These are phyloP conservation scores for Cercospora citrullina DNA, from an alignment of 2,329 filamentous ascomycete genomes.

Conservation along the genomic window DNA sequence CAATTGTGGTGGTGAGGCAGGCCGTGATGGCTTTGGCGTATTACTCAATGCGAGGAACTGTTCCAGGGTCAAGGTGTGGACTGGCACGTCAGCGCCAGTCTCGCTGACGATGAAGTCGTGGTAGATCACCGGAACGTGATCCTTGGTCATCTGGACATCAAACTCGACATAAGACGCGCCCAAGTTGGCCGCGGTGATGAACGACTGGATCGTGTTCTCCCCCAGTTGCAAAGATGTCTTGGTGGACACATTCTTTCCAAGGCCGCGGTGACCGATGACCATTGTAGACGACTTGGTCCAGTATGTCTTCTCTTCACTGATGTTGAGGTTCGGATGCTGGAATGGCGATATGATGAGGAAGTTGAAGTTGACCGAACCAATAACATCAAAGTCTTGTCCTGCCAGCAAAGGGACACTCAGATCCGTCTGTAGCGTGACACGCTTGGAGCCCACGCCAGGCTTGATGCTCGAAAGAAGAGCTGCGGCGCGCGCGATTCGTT, in stretches of 20 bases:
- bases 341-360: slow-evolving; percentile 95
- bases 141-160: slow-evolving; percentile 97
- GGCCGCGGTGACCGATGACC: slow-evolving; percentile 70
- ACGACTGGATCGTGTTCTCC: slow-evolving; percentile 93
- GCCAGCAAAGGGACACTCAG: slow-evolving; percentile 88
- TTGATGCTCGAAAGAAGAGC: slow-evolving; percentile 85
- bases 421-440: slow-evolving; percentile 91
- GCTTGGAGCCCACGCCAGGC: slow-evolving; percentile 75
- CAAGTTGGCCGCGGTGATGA: slow-evolving; percentile 92
- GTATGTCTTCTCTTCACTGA: slow-evolving; percentile 88
- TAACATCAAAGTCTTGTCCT: slow-evolving; percentile 78
- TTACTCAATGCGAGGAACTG: slow-evolving; percentile 67
- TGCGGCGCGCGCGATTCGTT: slow-evolving; percentile 82
- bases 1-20: slow-evolving; percentile 18
- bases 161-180: slow-evolving; percentile 73
- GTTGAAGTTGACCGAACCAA: slow-evolving; percentile 94
- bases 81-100: slow-evolving; percentile 93
- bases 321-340: slow-evolving; percentile 86
- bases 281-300: slow-evolving; percentile 94
- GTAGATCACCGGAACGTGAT: slow-evolving; percentile 96
- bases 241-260: slow-evolving; percentile 84
- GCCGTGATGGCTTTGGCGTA: slow-evolving; percentile 25
- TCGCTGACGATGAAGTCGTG: slow-evolving; percentile 98
- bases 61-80: slow-evolving; percentile 90
- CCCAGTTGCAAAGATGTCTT: slow-evolving; percentile 89